Evolutionary conservation across 2,329 filamentous ascomycete genomes (phyloP).

Genomic region (Venturia carpophila): DNA sequence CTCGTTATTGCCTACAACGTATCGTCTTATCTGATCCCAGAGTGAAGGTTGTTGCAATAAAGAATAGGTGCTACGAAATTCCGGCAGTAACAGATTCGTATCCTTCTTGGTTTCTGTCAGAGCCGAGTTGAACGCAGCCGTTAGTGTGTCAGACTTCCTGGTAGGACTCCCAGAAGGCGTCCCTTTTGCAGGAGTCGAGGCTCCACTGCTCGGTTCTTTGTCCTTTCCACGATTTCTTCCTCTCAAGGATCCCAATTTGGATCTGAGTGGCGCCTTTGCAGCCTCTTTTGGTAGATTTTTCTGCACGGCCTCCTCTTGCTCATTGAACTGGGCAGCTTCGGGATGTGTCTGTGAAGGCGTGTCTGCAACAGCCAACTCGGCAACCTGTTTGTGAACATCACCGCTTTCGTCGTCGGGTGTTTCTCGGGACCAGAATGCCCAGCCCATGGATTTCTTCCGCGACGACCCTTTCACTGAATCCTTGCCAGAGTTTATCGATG

Average conservation of each 20-base stretch:
- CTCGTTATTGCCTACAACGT: conserved; percentile 43
- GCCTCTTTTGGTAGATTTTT: conserved; percentile 22
- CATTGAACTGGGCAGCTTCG: conserved; percentile 45
- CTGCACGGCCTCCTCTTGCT: conserved; percentile 25
- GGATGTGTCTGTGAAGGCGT: conserved; percentile 44
- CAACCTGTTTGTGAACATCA: conserved; percentile 50
- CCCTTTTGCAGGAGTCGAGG: conserved; percentile 19
- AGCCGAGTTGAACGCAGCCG: neutral
- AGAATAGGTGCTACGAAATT: conserved; percentile 60
- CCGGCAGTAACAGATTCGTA: conserved; percentile 61
- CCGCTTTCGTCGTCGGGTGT: conserved; percentile 37
- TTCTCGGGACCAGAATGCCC: conserved; percentile 70
- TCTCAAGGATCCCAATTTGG: conserved; percentile 12
- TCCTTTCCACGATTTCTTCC: conserved; percentile 13
- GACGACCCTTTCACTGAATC: conserved; percentile 28
- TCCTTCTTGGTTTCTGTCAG: conserved; percentile 27
- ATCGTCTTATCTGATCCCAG: conserved; percentile 36
- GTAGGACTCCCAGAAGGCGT: conserved; percentile 22
- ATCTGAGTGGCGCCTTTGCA: conserved; percentile 15
- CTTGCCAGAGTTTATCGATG: conserved; percentile 12
- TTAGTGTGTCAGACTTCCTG: neutral
- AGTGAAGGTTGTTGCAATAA: conserved; percentile 38
- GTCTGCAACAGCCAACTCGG: conserved; percentile 43
- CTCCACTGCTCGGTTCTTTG: conserved; percentile 22
- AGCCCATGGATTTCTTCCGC: conserved; percentile 52